A percentile compares a stretch with the other conserved stretches of the same genome.
Evolutionary conservation across 179 eudicot species (phyloP).

Genomic region (Camellia oleifera): DNA sequence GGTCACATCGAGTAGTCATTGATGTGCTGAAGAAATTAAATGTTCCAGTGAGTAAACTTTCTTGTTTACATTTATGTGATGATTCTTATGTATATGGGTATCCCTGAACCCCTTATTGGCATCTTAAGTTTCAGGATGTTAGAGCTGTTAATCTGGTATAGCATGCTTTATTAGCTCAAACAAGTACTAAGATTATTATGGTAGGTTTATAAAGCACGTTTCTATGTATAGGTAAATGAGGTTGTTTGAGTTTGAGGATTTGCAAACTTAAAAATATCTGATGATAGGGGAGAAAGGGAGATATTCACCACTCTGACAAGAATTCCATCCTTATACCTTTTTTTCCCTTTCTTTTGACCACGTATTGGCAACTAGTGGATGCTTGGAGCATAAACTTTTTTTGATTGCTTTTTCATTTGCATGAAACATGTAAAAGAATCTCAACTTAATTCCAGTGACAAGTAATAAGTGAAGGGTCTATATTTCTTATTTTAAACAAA

Average conservation of each 20-base stretch:
- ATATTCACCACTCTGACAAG: background rate
- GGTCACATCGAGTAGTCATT: conserved; percentile 48
- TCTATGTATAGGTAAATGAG: background rate
- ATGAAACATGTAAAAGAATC: conserved; percentile 1
- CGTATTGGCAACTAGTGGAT: background rate
- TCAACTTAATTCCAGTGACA: background rate
- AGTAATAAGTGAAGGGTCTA: background rate
- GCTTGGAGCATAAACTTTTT: background rate
- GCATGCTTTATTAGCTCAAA: background rate
- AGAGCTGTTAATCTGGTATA: background rate
- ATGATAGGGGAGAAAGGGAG: background rate
- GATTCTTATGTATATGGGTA: background rate
- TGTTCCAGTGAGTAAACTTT: conserved; percentile 59
- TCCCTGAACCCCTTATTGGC: background rate
- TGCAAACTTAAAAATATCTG: background rate
- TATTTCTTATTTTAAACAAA: background rate
- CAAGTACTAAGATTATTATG: background rate
- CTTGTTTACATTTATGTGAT: background rate
- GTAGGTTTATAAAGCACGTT: background rate
- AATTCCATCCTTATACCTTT: background rate
- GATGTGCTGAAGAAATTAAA: conserved; percentile 57
- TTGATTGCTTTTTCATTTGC: background rate
- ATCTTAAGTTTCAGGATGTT: background rate
- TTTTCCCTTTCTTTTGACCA: background rate
- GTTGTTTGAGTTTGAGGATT: background rate